Conservation (phyloP, 805 yeast genomes). For the Candida boidinii region DNA sequence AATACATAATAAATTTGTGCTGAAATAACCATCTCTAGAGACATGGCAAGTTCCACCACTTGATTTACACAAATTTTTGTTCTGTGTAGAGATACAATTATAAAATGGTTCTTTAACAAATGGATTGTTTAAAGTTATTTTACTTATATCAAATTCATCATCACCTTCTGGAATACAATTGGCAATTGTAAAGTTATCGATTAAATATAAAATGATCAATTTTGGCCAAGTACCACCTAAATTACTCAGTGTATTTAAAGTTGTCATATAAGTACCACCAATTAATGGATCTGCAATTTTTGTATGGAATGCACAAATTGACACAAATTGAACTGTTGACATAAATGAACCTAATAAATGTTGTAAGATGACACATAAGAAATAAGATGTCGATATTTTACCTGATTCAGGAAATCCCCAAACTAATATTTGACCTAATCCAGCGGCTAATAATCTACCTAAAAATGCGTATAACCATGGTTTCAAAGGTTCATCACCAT, state of each 20-base stretch:
- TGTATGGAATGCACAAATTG: constrained; percentile 91
- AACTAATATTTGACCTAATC: constrained; percentile 66
- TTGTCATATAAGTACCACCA: constrained; percentile 98
- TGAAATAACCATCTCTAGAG: constrained; percentile 74
- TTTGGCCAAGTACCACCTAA: constrained; percentile 98
- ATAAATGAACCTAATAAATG: constrained; percentile 84
- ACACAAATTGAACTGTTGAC: constrained; percentile 93
- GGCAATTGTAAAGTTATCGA: constrained; percentile 69
- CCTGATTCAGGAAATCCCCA: constrained; percentile 55
- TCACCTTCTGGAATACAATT: constrained; percentile 35
- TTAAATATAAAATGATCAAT: constrained; percentile 66
- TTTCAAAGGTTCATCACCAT: constrained; percentile 62
- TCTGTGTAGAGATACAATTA: constrained; percentile 20
- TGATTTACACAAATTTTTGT: constrained; percentile 41
- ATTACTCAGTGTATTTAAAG: constrained; percentile 83
- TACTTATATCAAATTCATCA: background rate
- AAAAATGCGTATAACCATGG: constrained; percentile 90
- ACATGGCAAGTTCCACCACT: constrained; percentile 48
- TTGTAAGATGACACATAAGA: constrained; percentile 66
- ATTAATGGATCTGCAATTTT: constrained; percentile 90
- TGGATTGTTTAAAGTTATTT: too few relatives aligned
- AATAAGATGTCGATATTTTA: constrained; percentile 43
- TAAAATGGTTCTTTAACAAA: constrained; percentile 17
- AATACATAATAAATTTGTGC: constrained; percentile 68
- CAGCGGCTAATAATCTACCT: constrained; percentile 73